Conservation (phyloP, 768 basidiomycete genomes). For the Rhodocollybia butyracea region DNA sequence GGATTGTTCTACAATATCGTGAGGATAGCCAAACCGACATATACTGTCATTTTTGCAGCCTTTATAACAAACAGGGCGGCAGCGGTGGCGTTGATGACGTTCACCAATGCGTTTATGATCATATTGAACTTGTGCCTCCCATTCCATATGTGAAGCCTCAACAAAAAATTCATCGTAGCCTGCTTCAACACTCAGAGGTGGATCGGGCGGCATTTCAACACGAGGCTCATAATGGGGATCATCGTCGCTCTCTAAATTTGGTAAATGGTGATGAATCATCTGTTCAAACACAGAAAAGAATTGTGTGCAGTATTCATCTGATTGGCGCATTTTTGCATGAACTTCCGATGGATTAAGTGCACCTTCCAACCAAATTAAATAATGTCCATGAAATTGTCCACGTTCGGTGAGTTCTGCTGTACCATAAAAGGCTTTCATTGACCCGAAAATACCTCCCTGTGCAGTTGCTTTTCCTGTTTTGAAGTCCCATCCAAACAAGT, state of each 20-base stretch:
- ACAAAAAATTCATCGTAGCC: neutral
- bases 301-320: slow-evolving; percentile 13
- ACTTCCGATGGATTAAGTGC: slow-evolving; percentile 28
- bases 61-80: neutral
- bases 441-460: slow-evolving; percentile 18
- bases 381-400: no score
- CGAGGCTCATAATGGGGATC: slow-evolving; percentile 19
- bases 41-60: neutral
- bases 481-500: slow-evolving; percentile 26
- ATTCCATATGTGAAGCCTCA: slow-evolving; percentile 9
- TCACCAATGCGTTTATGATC: slow-evolving; percentile 14
- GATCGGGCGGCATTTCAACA: slow-evolving; percentile 18
- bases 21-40: slow-evolving; percentile 31
- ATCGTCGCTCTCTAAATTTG: slow-evolving; percentile 17
- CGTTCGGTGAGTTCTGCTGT: no score
- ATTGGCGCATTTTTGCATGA: slow-evolving; percentile 18
- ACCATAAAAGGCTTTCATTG: no score
- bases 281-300: slow-evolving; percentile 30
- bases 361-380: no score
- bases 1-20: slow-evolving; percentile 25
- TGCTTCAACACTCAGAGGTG: slow-evolving; percentile 7
- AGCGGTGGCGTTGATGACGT: neutral
- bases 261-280: slow-evolving; percentile 28
- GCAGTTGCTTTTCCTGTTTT: slow-evolving; percentile 12
- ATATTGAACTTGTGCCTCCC: slow-evolving; percentile 25